Percentiles rank a stretch among this genome's conserved stretches.
These are phyloP conservation scores for Neckera pumila DNA, from an alignment of 225 moss, liverwort and hornwort genomes.

Conservation along the genomic window DNA sequence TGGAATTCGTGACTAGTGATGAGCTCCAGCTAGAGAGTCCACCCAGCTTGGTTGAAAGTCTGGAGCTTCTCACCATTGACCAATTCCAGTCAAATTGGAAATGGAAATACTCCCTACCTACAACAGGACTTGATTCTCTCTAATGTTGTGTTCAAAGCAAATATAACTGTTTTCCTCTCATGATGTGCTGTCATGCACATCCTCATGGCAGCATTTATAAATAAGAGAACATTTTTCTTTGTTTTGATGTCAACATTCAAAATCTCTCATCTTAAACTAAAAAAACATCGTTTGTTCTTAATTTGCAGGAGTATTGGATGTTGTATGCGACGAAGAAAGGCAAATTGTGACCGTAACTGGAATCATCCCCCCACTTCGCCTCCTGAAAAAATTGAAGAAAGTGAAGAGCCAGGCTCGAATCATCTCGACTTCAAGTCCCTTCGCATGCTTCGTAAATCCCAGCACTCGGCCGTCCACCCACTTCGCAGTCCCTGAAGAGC, in stretches of 20 bases:
- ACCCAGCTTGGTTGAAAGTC: background rate
- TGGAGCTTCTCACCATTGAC: background rate
- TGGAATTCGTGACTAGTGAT: background rate
- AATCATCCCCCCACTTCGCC: background rate
- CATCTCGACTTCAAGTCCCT: slow-evolving; percentile 12
- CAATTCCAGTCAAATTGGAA: background rate
- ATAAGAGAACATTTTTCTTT: background rate
- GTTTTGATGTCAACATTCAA: background rate
- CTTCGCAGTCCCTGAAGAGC: background rate
- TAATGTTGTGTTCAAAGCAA: background rate
- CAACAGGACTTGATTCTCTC: background rate
- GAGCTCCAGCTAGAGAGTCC: background rate
- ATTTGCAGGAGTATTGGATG: slow-evolving; percentile 15
- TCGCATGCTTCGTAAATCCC: slow-evolving; percentile 11
- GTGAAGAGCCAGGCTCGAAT: slow-evolving; percentile 17
- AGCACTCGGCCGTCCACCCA: background rate
- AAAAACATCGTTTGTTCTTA: background rate
- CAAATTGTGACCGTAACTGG: slow-evolving; percentile 19
- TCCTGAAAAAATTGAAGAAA: slow-evolving; percentile 24
- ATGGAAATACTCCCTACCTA: background rate
- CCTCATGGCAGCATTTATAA: no score
- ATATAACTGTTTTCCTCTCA: background rate
- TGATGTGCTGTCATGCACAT: background rate
- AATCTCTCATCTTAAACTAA: background rate
- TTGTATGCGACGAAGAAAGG: slow-evolving; percentile 10